Evolutionary conservation across 129 eudicot genomes (phyloP), one percentile per base, ranked within the genome.

Genomic region (Tanacetum coccineum): DNA sequence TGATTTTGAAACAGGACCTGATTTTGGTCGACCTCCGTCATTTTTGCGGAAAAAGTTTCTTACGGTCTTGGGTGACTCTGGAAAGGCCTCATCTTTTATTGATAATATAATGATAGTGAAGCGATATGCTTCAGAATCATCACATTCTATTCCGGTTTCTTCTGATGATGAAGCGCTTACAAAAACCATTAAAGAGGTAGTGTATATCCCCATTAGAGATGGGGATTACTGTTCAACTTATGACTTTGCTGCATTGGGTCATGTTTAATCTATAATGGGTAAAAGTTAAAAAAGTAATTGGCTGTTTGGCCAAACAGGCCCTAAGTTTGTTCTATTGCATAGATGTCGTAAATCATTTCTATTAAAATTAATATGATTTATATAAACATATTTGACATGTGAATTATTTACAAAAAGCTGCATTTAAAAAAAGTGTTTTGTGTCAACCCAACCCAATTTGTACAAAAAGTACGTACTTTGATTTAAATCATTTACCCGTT

Each of bases 71-170:
- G 83, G 84, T n/a, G 99, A 94, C 21, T 67, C 74, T 1, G 88
- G 95, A 11, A 94, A 89, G 80, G 68, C 82, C 32, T 77, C 99
- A 11, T 86, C 97, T 71, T 80, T 94, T 48, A 87, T 94, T 60
- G 99, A 94, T 80, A 67, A 80, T 57, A 45, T 83, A 17, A 81
- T 87, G 20, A 77, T 89, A 52, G 99, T 89, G 80, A 94, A 87
- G 78, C 77, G 99, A 76, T 87, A 87, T 78, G 95, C 99, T 67
- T 87, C 93, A 28, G 99, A 91, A 67, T 70, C 90, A 64, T 89
- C 95, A 69, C 81, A 89, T 83, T 65, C 97, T 18, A 82, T 94
- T 54, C 99, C 97, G 9, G 95, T 89, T 21, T 76, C 79, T 66
- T 87, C 87, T 22, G 97, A 94, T 70, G 97, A 94, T 56, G 93